phyloP scores from a whole-genome alignment of 73 alveolate species.

The Paramecium tetraurelia region DNA sequence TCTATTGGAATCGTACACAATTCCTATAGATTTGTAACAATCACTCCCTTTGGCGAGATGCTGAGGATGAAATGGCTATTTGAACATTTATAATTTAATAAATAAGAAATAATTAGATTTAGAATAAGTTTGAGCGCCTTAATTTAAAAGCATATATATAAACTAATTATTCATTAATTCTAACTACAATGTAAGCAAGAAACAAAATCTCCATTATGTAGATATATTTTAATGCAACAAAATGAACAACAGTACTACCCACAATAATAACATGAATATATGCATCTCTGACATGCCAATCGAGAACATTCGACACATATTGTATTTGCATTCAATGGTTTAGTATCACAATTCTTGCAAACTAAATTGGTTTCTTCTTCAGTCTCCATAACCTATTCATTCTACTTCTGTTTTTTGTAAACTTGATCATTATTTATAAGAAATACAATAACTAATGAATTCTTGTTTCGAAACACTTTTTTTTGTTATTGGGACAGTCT shows the following conservation, averaged over 20 bases:
- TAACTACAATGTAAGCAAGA: neutral
- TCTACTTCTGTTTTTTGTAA: neutral
- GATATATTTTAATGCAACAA: neutral
- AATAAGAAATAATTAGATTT: too few species aligned
- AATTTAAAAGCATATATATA: neutral
- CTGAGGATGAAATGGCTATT: too few species aligned
- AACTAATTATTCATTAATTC: neutral
- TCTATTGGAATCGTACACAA: too few species aligned
- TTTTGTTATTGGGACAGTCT: neutral
- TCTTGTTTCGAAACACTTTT: neutral
- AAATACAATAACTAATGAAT: neutral
- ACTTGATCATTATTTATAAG: neutral
- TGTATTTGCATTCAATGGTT: neutral
- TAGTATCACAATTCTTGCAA: neutral
- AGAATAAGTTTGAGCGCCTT: neutral
- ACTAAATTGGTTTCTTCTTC: neutral
- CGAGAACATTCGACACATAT: neutral
- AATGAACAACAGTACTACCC: neutral
- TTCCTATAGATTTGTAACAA: too few species aligned
- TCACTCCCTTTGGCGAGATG: too few species aligned
- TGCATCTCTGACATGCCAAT: neutral
- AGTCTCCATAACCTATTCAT: neutral
- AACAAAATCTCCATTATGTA: neutral
- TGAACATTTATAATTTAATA: too few species aligned
- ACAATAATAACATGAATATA: neutral